Evolutionary conservation across 2,329 filamentous ascomycete species (phyloP).

Genomic region (Sarocladiaceae sp.): DNA sequence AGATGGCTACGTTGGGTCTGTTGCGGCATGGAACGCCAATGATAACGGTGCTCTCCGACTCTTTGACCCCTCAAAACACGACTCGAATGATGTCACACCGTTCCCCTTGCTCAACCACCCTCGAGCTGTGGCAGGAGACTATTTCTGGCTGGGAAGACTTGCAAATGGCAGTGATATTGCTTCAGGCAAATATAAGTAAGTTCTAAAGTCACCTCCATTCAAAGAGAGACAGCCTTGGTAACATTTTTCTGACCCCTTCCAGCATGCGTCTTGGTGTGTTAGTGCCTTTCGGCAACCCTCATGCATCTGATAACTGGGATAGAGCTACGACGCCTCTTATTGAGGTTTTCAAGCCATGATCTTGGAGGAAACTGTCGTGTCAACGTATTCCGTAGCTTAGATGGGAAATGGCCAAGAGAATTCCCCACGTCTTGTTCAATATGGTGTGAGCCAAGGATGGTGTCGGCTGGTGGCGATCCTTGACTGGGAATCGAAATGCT

Average conservation of each 20-base stretch:
- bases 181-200: constrained; percentile 12
- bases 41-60: background rate
- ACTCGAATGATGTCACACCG: background rate
- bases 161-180: constrained; percentile 13
- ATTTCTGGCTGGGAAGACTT: constrained; percentile 13
- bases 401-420: no score
- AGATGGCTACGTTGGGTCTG: background rate
- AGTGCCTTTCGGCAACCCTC: constrained; percentile 13
- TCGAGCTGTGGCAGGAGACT: background rate
- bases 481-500: no score
- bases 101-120: background rate
- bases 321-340: background rate
- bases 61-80: background rate
- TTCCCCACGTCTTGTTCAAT: no score
- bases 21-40: background rate
- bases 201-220: background rate
- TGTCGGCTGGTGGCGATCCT: no score
- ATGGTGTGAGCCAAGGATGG: no score
- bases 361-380: no score
- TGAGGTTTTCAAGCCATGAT: no score
- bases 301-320: constrained; percentile 9
- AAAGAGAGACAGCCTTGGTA: background rate
- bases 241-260: background rate
- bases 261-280: constrained; percentile 13
- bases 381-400: no score